These are phyloP conservation scores for Sclerotinia sclerotiorum DNA, from an alignment of 2,329 filamentous ascomycete species.

Conservation along the genomic window DNA sequence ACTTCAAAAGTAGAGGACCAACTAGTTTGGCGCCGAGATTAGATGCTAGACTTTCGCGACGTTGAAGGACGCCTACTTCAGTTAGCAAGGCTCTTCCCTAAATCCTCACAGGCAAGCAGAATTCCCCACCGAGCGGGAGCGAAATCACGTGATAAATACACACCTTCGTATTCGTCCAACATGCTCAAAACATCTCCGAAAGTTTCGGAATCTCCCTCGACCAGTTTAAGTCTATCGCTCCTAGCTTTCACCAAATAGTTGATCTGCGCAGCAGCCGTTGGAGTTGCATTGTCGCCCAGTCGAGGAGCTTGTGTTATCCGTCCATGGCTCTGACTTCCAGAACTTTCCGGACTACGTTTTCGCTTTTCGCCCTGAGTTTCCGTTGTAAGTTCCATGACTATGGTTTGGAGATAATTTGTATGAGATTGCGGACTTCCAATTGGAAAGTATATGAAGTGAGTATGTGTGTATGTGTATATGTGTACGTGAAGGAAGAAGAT, in stretches of 20 bases:
- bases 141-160: constrained; percentile 24
- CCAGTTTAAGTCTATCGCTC: constrained; percentile 49
- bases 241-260: constrained; percentile 54
- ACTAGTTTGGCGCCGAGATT: constrained; percentile 82
- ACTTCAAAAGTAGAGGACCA: constrained; percentile 78
- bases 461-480: neutral
- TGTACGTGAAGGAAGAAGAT: neutral
- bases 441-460: neutral
- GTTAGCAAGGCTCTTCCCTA: constrained; percentile 15
- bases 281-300: constrained; percentile 16
- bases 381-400: neutral
- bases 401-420: neutral
- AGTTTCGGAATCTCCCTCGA: constrained; percentile 61
- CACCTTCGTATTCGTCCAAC: constrained; percentile 75
- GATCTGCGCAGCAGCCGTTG: constrained; percentile 44
- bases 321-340: constrained; percentile 32
- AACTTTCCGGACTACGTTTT: constrained; percentile 34
- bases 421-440: neutral
- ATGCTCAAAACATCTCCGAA: constrained; percentile 72
- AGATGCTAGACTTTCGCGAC: constrained; percentile 82
- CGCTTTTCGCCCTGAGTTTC: constrained; percentile 29
- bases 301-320: constrained; percentile 34
- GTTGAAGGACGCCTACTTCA: constrained; percentile 67
- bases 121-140: constrained; percentile 2
- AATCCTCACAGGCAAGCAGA: neutral